phyloP scores from a whole-genome alignment of 192 early-diverging fungal species.

The Dimargaris verticillata region DNA sequence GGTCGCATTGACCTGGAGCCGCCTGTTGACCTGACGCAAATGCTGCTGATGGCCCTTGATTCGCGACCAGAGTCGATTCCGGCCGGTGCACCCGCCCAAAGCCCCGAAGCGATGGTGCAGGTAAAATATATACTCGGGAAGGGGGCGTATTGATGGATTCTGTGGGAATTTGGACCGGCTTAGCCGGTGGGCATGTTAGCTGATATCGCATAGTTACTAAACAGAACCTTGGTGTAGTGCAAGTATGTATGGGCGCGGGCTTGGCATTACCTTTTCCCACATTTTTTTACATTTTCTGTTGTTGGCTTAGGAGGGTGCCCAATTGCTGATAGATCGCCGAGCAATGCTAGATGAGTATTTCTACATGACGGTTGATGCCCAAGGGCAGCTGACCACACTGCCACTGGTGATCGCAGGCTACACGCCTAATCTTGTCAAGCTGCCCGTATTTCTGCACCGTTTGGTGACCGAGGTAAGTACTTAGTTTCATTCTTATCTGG shows the following conservation, averaged over 20 bases:
- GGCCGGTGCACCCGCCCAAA: not conserved
- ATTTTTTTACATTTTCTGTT: too few relatives aligned
- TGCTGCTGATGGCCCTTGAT: conserved; percentile 51
- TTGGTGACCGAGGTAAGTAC: conserved; percentile 47
- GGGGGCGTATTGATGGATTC: too few relatives aligned
- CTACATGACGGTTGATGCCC: conserved; percentile 45
- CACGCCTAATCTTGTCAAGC: conserved; percentile 64
- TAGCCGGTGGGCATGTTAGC: too few relatives aligned
- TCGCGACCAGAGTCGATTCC: conserved; percentile 17
- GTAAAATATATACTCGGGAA: too few relatives aligned
- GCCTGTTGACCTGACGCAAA: conserved; percentile 46
- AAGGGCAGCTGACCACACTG: conserved; percentile 44
- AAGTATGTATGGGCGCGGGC: too few relatives aligned
- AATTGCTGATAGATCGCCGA: conserved; percentile 27
- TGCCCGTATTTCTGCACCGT: conserved; percentile 68
- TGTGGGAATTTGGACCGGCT: too few relatives aligned
- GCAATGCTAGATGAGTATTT: conserved; percentile 90
- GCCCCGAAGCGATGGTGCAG: not conserved
- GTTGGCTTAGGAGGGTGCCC: too few relatives aligned
- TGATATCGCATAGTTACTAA: too few relatives aligned
- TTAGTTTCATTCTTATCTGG: too few relatives aligned
- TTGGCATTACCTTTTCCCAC: too few relatives aligned
- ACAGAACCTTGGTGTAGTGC: too few relatives aligned
- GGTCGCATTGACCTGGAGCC: conserved; percentile 49
- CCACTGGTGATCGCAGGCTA: conserved; percentile 75